These are phyloP conservation scores for Exserohilum turcica DNA, from an alignment of 2,329 filamentous ascomycete species.

Conservation along the genomic window DNA sequence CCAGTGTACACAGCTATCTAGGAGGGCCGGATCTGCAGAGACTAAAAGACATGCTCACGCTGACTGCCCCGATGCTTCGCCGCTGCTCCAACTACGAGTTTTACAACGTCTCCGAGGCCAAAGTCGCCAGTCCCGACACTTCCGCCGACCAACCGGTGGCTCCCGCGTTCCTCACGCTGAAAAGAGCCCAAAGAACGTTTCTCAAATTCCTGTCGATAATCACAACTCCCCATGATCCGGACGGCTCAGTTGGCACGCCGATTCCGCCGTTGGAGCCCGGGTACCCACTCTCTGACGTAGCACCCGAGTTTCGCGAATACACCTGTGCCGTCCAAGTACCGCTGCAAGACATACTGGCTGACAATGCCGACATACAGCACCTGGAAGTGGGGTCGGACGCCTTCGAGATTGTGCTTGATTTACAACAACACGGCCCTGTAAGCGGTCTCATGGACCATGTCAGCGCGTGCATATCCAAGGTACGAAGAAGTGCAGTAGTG, in stretches of 20 bases:
- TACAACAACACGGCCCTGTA: constrained; percentile 18
- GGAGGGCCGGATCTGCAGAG: constrained; percentile 59
- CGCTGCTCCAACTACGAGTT: constrained; percentile 76
- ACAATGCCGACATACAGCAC: constrained; percentile 65
- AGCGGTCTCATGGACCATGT: constrained; percentile 50
- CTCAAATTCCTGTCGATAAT: constrained; percentile 70
- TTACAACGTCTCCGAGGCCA: constrained; percentile 70
- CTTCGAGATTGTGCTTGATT: constrained; percentile 64
- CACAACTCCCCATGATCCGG: constrained; percentile 56
- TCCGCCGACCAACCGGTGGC: constrained; percentile 40
- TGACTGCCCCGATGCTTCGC: constrained; percentile 64
- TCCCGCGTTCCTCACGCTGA: constrained; percentile 69
- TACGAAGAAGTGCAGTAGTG: constrained; percentile 65
- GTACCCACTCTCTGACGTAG: constrained; percentile 67
- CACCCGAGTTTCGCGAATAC: constrained; percentile 64
- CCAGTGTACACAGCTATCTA: constrained; percentile 68
- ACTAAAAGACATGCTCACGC: constrained; percentile 63
- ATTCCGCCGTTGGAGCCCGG: constrained; percentile 66
- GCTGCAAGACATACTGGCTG: constrained; percentile 61
- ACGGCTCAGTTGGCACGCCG: constrained; percentile 20
- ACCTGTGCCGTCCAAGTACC: constrained; percentile 71
- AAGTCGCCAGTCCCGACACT: constrained; percentile 18
- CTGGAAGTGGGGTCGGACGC: constrained; percentile 71
- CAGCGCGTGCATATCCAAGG: constrained; percentile 63
- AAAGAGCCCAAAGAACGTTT: constrained; percentile 71